phyloP scores from a whole-genome alignment of 169 alveolate species.

The Plasmodium inui region DNA sequence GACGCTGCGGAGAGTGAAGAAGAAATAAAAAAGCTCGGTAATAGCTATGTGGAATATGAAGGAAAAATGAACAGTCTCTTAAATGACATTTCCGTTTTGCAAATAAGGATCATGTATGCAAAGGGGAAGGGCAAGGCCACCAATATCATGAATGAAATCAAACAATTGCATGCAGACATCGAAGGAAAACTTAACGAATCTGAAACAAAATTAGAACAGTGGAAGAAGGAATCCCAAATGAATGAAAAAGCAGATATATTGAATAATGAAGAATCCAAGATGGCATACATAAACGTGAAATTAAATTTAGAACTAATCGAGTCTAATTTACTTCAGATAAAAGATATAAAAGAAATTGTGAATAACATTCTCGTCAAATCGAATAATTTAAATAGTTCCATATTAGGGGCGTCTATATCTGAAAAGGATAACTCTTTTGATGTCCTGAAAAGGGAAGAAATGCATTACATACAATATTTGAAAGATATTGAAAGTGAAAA shows the following conservation, averaged over 20 bases:
- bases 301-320: not conserved
- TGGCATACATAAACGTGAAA: slow-evolving; percentile 5
- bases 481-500: slow-evolving; percentile 19
- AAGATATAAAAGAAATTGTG: not conserved
- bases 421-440: not conserved
- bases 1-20: not conserved
- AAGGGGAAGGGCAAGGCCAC: not conserved
- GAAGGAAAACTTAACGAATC: not conserved
- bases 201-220: not conserved
- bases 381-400: not conserved
- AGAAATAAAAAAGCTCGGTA: not conserved
- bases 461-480: not conserved
- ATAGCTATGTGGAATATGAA: not conserved
- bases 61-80: not conserved
- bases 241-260: not conserved
- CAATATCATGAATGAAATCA: not conserved
- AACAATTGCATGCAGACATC: not conserved
- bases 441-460: slow-evolving; percentile 4
- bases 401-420: not conserved
- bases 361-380: not conserved
- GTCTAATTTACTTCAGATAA: not conserved
- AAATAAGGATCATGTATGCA: slow-evolving; percentile 1
- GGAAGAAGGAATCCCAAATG: not conserved
- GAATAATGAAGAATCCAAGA: slow-evolving; percentile 13
- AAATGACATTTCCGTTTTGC: slow-evolving; percentile 13